phyloP scores from a whole-genome alignment of 176 grass and related monocot genomes.

The Carex myosuroides region DNA sequence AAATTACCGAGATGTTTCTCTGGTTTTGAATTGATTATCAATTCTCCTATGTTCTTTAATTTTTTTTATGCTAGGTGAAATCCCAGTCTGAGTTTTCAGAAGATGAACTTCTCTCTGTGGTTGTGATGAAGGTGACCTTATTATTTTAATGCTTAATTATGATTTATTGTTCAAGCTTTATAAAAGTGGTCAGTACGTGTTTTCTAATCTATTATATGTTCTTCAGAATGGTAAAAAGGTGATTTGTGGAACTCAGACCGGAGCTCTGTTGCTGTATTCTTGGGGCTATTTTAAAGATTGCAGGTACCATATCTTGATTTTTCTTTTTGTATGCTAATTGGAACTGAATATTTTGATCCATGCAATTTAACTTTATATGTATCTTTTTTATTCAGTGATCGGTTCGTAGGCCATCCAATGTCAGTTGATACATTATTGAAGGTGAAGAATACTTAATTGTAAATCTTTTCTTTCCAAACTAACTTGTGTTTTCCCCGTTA shows the following conservation, averaged over 20 bases:
- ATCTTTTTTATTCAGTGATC: slow-evolving; percentile 72
- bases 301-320: slow-evolving; percentile 41
- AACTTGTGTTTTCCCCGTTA: background rate
- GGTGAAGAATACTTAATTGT: slow-evolving; percentile 27
- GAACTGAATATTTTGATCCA: background rate
- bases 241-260: slow-evolving; percentile 84
- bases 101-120: slow-evolving; percentile 82
- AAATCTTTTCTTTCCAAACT: background rate
- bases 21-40: background rate
- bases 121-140: slow-evolving; percentile 66
- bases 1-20: background rate
- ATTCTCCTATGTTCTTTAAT: slow-evolving; percentile 10
- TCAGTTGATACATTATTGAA: slow-evolving; percentile 90
- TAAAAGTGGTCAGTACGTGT: background rate
- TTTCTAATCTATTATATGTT: slow-evolving; percentile 16
- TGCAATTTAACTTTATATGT: background rate
- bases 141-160: background rate
- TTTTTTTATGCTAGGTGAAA: slow-evolving; percentile 40
- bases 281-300: slow-evolving; percentile 98
- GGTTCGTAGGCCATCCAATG: slow-evolving; percentile 74
- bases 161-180: background rate
- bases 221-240: slow-evolving; percentile 44
- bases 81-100: slow-evolving; percentile 92
- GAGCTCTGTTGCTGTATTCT: slow-evolving; percentile 73
- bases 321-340: background rate